phyloP scores from a whole-genome alignment of 768 basidiomycete genomes.

The Hericium coralloides region DNA sequence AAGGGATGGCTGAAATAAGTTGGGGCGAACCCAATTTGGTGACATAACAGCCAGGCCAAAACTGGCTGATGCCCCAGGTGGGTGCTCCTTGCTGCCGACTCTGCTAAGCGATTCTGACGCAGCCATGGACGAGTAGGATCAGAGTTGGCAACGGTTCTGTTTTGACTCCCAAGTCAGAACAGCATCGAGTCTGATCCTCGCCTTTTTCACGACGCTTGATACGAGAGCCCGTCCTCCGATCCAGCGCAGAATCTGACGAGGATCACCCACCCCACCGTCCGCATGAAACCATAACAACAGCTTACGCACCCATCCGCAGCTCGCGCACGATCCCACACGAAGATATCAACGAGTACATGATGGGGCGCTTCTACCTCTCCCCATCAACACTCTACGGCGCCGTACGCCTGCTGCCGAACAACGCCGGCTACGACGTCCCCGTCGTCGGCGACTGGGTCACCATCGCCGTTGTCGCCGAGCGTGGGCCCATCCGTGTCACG shows the following conservation, averaged over 20 bases:
- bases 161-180: too few relatives aligned
- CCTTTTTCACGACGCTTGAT: too few relatives aligned
- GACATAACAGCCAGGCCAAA: too few relatives aligned
- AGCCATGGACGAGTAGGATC: not conserved
- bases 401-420: conserved; percentile 65
- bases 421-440: conserved; percentile 81
- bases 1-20: too few relatives aligned
- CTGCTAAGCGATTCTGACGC: too few relatives aligned
- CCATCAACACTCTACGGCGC: conserved; percentile 87
- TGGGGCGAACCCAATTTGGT: too few relatives aligned
- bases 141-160: too few relatives aligned
- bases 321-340: conserved; percentile 68
- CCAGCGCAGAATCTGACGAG: too few relatives aligned
- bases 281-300: not conserved
- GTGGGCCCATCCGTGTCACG: conserved; percentile 68
- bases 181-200: too few relatives aligned
- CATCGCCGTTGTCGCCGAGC: conserved; percentile 90
- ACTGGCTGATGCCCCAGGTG: too few relatives aligned
- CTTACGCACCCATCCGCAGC: conserved; percentile 29
- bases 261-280: not conserved
- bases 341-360: conserved; percentile 71
- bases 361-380: conserved; percentile 78
- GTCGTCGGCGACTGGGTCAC: conserved; percentile 92
- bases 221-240: too few relatives aligned
- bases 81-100: too few relatives aligned